Base-by-base conservation (phyloP, 805 yeast genomes). In the Candida stauntonica region DNA sequence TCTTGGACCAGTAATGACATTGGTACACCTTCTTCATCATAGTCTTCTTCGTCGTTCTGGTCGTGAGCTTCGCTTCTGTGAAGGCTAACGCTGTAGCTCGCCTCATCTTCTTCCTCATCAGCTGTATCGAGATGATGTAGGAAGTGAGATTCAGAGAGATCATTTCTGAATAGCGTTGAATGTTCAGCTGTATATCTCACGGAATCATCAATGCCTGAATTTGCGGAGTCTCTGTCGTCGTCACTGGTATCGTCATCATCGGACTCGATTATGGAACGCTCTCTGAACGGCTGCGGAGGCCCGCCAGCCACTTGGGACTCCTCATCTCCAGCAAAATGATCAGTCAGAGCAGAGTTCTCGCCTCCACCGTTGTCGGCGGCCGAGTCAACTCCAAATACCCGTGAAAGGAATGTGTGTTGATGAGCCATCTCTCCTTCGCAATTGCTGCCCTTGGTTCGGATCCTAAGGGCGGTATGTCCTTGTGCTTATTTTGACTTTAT, bases 371-470 rank as follows among this genome's bases (percentile, higher is more conserved):
- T 41, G 15, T 49, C 54, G 18, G 42, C 51, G 4, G 58, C 53
- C 8, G 68, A 63, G 29, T 58, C 55, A 33, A 62, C 54, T 4
- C 84, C 86, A 58, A 79, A 78, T 17, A 79, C 81, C 29, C 85
- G 64, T 8, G 82, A 77, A 42, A 79, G 64, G 51, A 79, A 79
- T 5, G 40, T 37, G 48, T 77, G 77, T 6, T 47, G 52, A 14
- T 46, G 50, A n/a, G 42, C 35, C 45, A 42, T 42, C n/a, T 17
- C 11, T 28, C n/a, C n/a, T n/a, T n/a, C n/a, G n/a, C n/a, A n/a
- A n/a, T n/a, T n/a, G n/a, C n/a, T n/a, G n/a, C 30, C 17, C 30
- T 26, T 26, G 17, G 26, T 40, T n/a, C n/a, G n/a, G n/a, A n/a
- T n/a, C n/a, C n/a, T n/a, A n/a, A n/a, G n/a, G n/a, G n/a, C n/a